A percentile compares a stretch with the other conserved stretches of the same genome.
Conservation (phyloP, 306 rosid species). For the Oxytropis ochrocephala region DNA sequence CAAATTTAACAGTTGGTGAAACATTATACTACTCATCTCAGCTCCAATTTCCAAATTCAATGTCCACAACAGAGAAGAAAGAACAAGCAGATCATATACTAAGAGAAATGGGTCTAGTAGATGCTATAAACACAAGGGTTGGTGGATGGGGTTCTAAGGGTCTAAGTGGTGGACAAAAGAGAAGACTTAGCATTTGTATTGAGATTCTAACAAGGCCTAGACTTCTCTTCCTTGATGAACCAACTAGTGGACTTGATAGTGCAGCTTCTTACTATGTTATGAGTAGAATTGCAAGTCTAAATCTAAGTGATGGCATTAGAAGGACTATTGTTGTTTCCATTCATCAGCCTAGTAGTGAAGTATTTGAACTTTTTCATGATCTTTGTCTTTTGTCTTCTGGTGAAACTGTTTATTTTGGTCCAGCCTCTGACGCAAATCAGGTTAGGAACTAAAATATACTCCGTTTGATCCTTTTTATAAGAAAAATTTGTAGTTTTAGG, state of each 20-base stretch:
- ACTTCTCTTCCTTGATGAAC: slow-evolving; percentile 76
- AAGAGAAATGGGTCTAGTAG: slow-evolving; percentile 58
- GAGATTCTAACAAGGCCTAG: slow-evolving; percentile 55
- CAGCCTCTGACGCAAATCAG: slow-evolving; percentile 22
- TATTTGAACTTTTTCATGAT: slow-evolving; percentile 51
- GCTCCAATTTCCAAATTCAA: slow-evolving; percentile 51
- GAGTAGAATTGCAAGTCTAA: slow-evolving; percentile 41
- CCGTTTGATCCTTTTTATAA: neutral
- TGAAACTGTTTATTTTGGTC: slow-evolving; percentile 35
- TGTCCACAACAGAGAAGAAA: slow-evolving; percentile 54
- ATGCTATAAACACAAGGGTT: slow-evolving; percentile 50
- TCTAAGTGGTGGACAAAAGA: slow-evolving; percentile 60
- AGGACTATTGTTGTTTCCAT: slow-evolving; percentile 56
- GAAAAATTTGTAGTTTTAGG: too few relatives aligned
- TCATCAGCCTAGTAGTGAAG: slow-evolving; percentile 70
- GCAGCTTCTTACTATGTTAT: slow-evolving; percentile 71
- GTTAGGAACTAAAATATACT: neutral
- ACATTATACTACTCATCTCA: slow-evolving; percentile 54
- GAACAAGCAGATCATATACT: slow-evolving; percentile 48
- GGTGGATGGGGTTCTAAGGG: slow-evolving; percentile 57
- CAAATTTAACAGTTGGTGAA: slow-evolving; percentile 51
- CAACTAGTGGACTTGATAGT: slow-evolving; percentile 74
- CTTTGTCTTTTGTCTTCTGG: slow-evolving; percentile 38
- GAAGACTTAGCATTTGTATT: slow-evolving; percentile 73
- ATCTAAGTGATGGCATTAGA: slow-evolving; percentile 27